These are phyloP conservation scores for Albatrellus ellisii DNA, from an alignment of 768 basidiomycete species.

Conservation along the genomic window DNA sequence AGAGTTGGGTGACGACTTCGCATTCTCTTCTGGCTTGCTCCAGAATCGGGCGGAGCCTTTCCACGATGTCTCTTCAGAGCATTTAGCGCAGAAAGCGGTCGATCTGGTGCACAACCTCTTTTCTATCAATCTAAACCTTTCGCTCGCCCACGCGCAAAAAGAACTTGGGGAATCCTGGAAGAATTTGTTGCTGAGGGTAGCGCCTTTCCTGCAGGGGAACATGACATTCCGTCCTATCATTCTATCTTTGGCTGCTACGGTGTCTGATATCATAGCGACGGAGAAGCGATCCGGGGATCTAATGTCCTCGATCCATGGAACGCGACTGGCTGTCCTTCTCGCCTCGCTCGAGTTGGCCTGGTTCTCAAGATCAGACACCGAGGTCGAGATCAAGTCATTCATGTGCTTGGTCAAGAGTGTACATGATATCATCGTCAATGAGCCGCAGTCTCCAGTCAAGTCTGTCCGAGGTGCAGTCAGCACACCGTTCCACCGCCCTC, in stretches of 20 bases:
- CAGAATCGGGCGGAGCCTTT: conserved; percentile 48
- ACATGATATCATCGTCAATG: conserved; percentile 54
- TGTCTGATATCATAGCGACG: conserved; percentile 51
- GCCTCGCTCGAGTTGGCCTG: conserved; percentile 71
- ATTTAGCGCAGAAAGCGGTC: conserved; percentile 31
- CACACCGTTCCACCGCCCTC: conserved; percentile 63
- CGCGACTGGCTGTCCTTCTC: conserved; percentile 60
- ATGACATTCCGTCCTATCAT: conserved; percentile 39
- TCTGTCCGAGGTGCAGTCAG: conserved; percentile 58
- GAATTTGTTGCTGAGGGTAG: conserved; percentile 46
- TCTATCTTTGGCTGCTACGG: conserved; percentile 42
- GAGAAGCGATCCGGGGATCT: conserved; percentile 73
- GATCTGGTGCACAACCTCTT: conserved; percentile 44
- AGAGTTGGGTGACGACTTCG: conserved; percentile 69
- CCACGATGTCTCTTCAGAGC: conserved; percentile 19
- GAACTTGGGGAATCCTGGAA: conserved; percentile 71
- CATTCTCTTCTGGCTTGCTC: conserved; percentile 51
- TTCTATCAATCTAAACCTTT: conserved; percentile 80
- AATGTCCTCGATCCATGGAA: conserved; percentile 71
- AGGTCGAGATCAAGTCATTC: conserved; percentile 33
- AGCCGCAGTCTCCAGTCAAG: conserved; percentile 56
- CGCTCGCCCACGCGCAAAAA: conserved; percentile 68
- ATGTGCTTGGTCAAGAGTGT: conserved; percentile 47
- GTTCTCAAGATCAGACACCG: conserved; percentile 47
- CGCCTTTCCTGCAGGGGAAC: conserved; percentile 54